Evolutionary conservation across 768 basidiomycete genomes (phyloP).

Genomic region (Glaciozyma antarctica): DNA sequence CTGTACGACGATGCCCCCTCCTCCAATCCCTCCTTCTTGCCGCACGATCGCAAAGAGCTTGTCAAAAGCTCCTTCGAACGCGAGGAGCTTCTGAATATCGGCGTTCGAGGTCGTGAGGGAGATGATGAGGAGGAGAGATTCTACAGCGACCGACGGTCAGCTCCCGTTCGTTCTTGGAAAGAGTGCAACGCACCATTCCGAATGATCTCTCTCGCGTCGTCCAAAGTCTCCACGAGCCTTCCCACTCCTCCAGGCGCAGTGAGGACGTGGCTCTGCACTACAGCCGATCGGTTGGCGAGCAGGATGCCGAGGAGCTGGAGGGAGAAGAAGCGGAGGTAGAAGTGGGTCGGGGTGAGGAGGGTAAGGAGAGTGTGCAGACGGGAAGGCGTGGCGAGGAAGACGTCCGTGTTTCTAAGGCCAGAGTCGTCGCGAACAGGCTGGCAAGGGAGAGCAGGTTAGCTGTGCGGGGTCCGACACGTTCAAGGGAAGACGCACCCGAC

Average conservation of each 20-base stretch:
- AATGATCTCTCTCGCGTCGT: conserved; percentile 80
- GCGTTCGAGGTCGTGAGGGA: conserved; percentile 68
- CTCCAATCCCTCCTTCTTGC: conserved; percentile 78
- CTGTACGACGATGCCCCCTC: conserved; percentile 69
- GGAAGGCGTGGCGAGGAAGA: conserved; percentile 61
- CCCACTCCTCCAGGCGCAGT: conserved; percentile 66
- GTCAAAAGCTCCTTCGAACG: conserved; percentile 95
- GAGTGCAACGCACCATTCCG: conserved; percentile 57
- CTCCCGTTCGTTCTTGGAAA: not conserved
- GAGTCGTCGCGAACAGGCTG: conserved; percentile 32
- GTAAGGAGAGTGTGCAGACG: conserved; percentile 65
- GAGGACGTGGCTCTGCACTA: conserved; percentile 82
- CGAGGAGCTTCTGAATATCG: conserved; percentile 91
- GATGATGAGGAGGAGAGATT: conserved; percentile 74
- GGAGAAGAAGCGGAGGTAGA: conserved; percentile 75
- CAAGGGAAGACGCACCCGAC: conserved; percentile 13
- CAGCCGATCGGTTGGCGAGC: conserved; percentile 67
- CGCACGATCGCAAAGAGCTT: conserved; percentile 80
- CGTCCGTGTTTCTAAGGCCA: conserved; percentile 73
- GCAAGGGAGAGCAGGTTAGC: not conserved
- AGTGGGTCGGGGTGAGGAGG: conserved; percentile 63
- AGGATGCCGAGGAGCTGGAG: conserved; percentile 72
- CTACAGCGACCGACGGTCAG: conserved; percentile 41
- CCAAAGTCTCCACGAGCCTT: conserved; percentile 57
- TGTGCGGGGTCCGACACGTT: not conserved